phyloP scores from a whole-genome alignment of 495 filamentous ascomycete genomes.

The Ramalina peruviana region DNA sequence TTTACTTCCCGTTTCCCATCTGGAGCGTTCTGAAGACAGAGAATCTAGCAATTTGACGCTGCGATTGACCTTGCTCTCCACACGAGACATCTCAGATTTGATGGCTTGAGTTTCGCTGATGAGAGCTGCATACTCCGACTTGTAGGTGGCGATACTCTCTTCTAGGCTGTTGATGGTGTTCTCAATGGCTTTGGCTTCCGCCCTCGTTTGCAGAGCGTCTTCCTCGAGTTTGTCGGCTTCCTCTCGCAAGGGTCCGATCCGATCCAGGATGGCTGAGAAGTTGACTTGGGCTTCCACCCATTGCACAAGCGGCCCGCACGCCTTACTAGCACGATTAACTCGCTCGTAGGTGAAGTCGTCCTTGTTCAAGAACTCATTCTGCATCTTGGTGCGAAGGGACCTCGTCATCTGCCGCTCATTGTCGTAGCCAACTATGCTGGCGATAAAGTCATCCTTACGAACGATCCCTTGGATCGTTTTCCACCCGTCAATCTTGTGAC shows the following conservation, averaged over 20 bases:
- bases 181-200: slow-evolving; percentile 82
- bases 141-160: slow-evolving; percentile 87
- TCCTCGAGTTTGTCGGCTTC: slow-evolving; percentile 82
- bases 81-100: slow-evolving; percentile 88
- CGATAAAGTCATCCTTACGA: slow-evolving; percentile 89
- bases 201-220: slow-evolving; percentile 81
- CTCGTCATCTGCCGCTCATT: slow-evolving; percentile 93
- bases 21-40: slow-evolving; percentile 76
- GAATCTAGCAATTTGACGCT: slow-evolving; percentile 90
- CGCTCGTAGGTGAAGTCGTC: slow-evolving; percentile 91
- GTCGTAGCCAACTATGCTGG: slow-evolving; percentile 93
- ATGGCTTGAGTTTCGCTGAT: slow-evolving; percentile 97
- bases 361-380: slow-evolving; percentile 78
- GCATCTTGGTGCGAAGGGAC: slow-evolving; percentile 69
- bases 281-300: slow-evolving; percentile 97
- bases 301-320: slow-evolving; percentile 90
- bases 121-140: slow-evolving; percentile 86
- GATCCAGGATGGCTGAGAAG: slow-evolving; percentile 91
- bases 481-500: slow-evolving; percentile 83
- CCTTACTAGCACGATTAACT: slow-evolving; percentile 89
- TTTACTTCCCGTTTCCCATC: slow-evolving; percentile 95
- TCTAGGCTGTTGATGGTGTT: slow-evolving; percentile 74
- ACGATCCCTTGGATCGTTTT: slow-evolving; percentile 78
- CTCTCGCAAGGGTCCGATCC: slow-evolving; percentile 82
- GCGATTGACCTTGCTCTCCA: slow-evolving; percentile 95